Conservation (phyloP, 2,329 filamentous ascomycete species). For the Calonectria hongkongensis region DNA sequence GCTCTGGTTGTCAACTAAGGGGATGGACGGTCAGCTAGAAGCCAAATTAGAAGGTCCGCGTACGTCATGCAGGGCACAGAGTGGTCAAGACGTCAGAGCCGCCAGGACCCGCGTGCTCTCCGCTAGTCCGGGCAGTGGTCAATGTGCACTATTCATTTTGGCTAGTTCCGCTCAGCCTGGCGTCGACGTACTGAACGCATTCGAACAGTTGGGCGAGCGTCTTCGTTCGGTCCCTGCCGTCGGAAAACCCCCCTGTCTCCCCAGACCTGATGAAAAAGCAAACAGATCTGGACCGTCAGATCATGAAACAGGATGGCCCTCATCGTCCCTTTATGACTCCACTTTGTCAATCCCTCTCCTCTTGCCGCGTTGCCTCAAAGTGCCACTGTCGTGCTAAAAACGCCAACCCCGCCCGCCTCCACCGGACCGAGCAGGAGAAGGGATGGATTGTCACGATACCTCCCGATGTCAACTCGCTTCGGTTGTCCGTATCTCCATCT, state of each 20-base stretch:
- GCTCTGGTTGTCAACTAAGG: background rate
- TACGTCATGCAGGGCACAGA: constrained; percentile 11
- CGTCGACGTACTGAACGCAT: background rate
- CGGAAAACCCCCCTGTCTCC: background rate
- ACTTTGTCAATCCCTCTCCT: background rate
- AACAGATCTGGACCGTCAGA: background rate
- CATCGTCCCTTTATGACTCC: constrained; percentile 1
- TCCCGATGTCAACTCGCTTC: background rate
- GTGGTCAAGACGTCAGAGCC: constrained; percentile 14
- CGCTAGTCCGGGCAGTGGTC: constrained; percentile 8
- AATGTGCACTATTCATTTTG: constrained; percentile 4
- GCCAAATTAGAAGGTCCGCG: constrained; percentile 13
- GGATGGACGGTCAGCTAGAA: constrained; percentile 8
- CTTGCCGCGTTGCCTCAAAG: constrained; percentile 8
- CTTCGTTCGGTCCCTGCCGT: background rate
- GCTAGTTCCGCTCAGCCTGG: constrained; percentile 19
- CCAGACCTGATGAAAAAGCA: background rate
- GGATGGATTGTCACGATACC: background rate
- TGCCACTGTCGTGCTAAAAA: background rate
- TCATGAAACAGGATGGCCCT: constrained; percentile 9
- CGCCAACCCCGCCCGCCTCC: constrained; percentile 18
- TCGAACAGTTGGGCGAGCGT: background rate
- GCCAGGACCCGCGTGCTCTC: background rate
- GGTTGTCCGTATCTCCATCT: background rate
- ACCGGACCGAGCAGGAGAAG: background rate